phyloP scores from a whole-genome alignment of 768 basidiomycete species.

The Boletus sp. region DNA sequence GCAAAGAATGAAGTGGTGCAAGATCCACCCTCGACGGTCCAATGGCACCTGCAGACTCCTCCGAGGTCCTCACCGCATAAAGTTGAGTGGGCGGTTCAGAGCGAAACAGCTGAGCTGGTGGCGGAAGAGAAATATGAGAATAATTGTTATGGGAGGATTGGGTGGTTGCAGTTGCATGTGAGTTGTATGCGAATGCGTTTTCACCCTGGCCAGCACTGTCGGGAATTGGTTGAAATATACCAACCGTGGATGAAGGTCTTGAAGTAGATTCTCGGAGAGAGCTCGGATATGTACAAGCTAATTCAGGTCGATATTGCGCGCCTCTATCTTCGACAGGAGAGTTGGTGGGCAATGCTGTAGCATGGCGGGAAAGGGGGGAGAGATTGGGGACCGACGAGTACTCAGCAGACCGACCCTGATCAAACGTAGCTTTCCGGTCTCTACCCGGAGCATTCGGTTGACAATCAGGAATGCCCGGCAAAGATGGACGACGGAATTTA shows the following conservation, averaged over 20 bases:
- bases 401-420: slow-evolving; percentile 16
- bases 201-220: slow-evolving; percentile 7
- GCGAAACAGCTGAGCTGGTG: slow-evolving; percentile 30
- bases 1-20: slow-evolving; percentile 56
- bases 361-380: slow-evolving; percentile 5
- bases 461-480: slow-evolving; percentile 17
- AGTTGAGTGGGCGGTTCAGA: slow-evolving; percentile 29
- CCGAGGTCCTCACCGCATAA: slow-evolving; percentile 28
- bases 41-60: slow-evolving; percentile 16
- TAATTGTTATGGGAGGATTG: slow-evolving; percentile 12
- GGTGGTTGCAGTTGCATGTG: slow-evolving; percentile 2
- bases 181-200: slow-evolving; percentile 6
- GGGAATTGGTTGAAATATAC: slow-evolving; percentile 10
- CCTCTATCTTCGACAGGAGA: slow-evolving; percentile 13
- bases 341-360: not conserved
- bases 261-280: slow-evolving; percentile 20
- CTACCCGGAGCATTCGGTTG: slow-evolving; percentile 4
- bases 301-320: slow-evolving; percentile 11
- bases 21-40: slow-evolving; percentile 42
- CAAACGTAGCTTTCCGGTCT: slow-evolving; percentile 15
- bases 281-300: slow-evolving; percentile 16
- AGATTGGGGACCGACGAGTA: slow-evolving; percentile 1
- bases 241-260: slow-evolving; percentile 19
- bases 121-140: slow-evolving; percentile 32
- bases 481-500: slow-evolving; percentile 33